These are phyloP conservation scores for Caulochytrium protostelioides DNA, from an alignment of 371 early-diverging fungal species.

Conservation along the genomic window DNA sequence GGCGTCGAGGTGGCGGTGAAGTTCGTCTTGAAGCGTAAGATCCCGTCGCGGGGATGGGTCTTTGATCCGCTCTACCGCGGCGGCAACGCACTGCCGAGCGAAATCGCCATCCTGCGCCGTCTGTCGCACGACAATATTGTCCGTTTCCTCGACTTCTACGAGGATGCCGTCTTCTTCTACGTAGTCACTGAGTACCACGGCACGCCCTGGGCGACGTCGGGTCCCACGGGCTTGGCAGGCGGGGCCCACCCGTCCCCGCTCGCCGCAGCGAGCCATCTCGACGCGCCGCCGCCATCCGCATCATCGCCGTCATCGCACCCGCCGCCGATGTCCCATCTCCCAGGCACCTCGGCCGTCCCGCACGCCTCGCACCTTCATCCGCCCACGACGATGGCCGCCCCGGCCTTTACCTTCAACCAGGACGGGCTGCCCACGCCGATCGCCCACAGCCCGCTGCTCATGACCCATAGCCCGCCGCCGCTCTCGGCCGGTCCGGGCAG, in stretches of 20 bases:
- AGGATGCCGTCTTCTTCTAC: constrained; percentile 40
- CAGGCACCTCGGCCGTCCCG: too few species aligned
- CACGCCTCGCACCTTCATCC: too few species aligned
- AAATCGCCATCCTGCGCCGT: constrained; percentile 10
- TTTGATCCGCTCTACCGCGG: constrained; percentile 19
- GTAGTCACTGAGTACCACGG: constrained; percentile 63
- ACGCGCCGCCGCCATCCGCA: too few species aligned
- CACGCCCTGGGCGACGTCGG: constrained; percentile 29
- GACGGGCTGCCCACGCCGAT: constrained; percentile 1
- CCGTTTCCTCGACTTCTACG: constrained; percentile 37
- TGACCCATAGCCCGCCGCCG: neutral
- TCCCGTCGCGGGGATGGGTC: constrained; percentile 38
- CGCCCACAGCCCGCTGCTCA: constrained; percentile 5
- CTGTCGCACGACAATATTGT: constrained; percentile 43
- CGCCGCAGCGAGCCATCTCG: too few species aligned
- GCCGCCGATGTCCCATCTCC: constrained; percentile 5
- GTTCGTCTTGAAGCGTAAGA: constrained; percentile 41
- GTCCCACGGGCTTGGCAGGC: too few species aligned
- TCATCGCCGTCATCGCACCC: constrained; percentile 6
- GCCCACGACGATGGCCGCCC: too few species aligned
- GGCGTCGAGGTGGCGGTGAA: constrained; percentile 52
- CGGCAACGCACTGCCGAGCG: constrained; percentile 13
- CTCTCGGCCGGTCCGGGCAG: too few species aligned
- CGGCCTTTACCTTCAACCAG: too few species aligned
- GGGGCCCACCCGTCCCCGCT: too few species aligned